Conservation (phyloP, 257 asterid species). For the Solanum tarijense region DNA sequence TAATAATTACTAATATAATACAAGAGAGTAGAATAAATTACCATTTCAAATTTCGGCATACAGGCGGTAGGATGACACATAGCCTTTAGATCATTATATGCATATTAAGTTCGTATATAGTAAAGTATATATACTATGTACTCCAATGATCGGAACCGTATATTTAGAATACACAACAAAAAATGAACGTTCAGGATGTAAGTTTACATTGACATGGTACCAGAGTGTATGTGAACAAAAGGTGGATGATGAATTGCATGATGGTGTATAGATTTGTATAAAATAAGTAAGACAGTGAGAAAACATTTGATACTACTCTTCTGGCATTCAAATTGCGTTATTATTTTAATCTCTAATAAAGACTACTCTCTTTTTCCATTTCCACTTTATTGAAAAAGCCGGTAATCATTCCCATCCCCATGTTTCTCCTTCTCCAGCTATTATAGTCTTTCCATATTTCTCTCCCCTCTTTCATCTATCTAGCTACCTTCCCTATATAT, state of each 20-base stretch:
- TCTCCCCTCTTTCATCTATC: neutral
- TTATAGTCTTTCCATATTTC: conserved; percentile 2
- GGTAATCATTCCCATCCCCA: conserved; percentile 15
- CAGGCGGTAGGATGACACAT: neutral
- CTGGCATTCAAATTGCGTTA: conserved; percentile 23
- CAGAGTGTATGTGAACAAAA: neutral
- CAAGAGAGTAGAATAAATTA: neutral
- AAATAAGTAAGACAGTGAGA: conserved; percentile 36
- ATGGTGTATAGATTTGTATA: conserved; percentile 18
- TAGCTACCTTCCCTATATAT: neutral
- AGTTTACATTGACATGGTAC: neutral
- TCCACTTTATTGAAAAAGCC: conserved; percentile 19
- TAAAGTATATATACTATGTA: neutral
- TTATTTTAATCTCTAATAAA: conserved; percentile 12
- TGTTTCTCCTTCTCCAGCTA: conserved; percentile 34
- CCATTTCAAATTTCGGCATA: neutral
- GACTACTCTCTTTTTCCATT: conserved; percentile 15
- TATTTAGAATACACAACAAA: neutral
- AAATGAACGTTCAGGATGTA: conserved; percentile 9
- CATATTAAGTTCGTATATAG: neutral
- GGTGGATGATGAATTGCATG: conserved; percentile 6
- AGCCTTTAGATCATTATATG: neutral
- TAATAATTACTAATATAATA: neutral
- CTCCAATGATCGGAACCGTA: neutral
- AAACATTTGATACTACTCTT: conserved; percentile 17